A percentile compares a stretch with the other conserved stretches of the same genome.
Evolutionary conservation across 306 rosid species (phyloP).

Genomic region (Rubus idaeus): DNA sequence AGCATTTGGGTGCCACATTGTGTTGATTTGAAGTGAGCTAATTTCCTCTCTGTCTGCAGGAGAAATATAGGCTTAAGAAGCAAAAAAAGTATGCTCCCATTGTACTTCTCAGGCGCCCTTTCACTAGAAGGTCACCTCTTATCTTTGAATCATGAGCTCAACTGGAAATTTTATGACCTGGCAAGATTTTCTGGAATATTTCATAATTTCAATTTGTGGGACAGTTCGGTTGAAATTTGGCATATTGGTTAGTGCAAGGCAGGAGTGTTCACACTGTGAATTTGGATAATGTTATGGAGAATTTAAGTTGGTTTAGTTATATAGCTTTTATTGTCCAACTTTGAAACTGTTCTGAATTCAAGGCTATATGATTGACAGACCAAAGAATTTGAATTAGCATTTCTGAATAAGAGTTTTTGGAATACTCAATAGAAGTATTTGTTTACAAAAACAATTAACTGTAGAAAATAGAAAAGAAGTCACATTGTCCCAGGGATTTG

Average conservation of each 20-base stretch:
- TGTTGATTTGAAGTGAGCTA: slow-evolving; percentile 14
- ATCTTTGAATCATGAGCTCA: neutral
- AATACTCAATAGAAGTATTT: neutral
- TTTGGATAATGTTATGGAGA: neutral
- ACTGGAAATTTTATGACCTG: neutral
- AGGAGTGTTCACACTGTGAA: neutral
- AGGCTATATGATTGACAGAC: too few species aligned
- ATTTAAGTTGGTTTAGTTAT: neutral
- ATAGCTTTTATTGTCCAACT: neutral
- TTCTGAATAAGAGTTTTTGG: neutral
- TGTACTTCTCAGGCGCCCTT: slow-evolving; percentile 83
- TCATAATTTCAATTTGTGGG: neutral
- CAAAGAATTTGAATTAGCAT: neutral
- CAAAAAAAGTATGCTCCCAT: slow-evolving; percentile 95
- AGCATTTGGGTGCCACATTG: slow-evolving; percentile 4
- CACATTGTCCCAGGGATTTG: neutral
- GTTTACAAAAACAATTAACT: too few species aligned
- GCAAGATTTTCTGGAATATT: neutral
- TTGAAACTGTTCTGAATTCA: too few species aligned
- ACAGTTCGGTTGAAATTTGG: neutral
- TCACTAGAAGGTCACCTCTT: slow-evolving; percentile 59
- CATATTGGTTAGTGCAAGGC: neutral
- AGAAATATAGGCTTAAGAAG: slow-evolving; percentile 87
- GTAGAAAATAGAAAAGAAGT: neutral
- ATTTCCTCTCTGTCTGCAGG: slow-evolving; percentile 48